Conservation (phyloP, 805 yeast species). For the Ogataea parapolymorpha region DNA sequence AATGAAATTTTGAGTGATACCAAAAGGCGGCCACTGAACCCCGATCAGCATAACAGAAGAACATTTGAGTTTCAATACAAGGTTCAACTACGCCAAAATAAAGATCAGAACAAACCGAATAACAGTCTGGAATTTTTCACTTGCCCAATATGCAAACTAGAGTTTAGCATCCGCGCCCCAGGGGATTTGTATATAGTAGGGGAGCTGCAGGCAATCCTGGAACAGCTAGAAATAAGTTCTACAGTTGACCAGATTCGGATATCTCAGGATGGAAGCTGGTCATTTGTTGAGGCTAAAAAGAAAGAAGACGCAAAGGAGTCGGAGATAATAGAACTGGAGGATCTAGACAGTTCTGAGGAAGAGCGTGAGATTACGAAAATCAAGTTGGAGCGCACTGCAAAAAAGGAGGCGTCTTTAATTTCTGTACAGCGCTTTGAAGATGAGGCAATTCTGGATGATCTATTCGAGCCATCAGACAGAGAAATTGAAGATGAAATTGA, state of each 20-base stretch:
- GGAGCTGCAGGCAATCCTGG: conserved; percentile 28
- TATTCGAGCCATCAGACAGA: conserved; percentile 12
- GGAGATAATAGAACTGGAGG: conserved; percentile 24
- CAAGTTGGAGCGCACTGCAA: conserved; percentile 4
- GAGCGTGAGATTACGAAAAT: conserved; percentile 10
- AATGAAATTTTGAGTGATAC: conserved; percentile 26
- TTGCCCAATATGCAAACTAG: conserved; percentile 36
- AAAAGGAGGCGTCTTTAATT: not conserved
- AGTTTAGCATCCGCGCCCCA: conserved; percentile 29
- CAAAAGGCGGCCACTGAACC: conserved; percentile 21
- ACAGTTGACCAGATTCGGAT: conserved; percentile 26
- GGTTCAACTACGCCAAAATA: conserved; percentile 16
- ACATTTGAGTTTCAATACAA: conserved; percentile 26
- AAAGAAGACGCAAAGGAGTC: conserved; percentile 2
- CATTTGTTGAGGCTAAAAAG: conserved; percentile 10
- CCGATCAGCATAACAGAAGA: conserved; percentile 20
- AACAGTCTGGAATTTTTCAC: conserved; percentile 30
- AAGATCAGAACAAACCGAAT: conserved; percentile 16
- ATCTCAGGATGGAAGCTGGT: conserved; percentile 28
- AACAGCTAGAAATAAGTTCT: conserved; percentile 14
- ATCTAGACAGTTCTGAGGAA: conserved; percentile 13
- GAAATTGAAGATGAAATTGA: conserved; percentile 15
- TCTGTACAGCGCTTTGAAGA: not conserved
- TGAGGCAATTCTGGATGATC: conserved; percentile 11
- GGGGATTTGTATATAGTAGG: conserved; percentile 34